A percentile compares a stretch with the other conserved stretches of the same genome.
phyloP scores from a whole-genome alignment of 345 rosid genomes.

The Acer negundo region DNA sequence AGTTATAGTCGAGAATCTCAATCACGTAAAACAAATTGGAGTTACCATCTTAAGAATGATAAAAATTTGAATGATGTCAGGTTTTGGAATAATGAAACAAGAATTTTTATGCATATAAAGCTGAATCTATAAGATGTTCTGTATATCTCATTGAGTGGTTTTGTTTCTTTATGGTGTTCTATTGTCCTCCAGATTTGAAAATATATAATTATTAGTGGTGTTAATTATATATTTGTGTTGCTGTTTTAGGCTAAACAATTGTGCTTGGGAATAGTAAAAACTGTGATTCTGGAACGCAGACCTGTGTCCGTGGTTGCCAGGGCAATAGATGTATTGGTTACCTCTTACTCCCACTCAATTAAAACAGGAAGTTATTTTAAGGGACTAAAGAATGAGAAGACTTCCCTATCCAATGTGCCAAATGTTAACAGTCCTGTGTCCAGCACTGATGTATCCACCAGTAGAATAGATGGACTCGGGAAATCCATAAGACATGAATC shows the following conservation, averaged over 20 bases:
- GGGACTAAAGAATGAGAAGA: slow-evolving; percentile 56
- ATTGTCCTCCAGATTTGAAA: not conserved
- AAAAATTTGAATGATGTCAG: not conserved
- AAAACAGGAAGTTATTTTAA: slow-evolving; percentile 69
- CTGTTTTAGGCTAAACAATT: slow-evolving; percentile 84
- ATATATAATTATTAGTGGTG: not conserved
- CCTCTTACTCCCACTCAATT: slow-evolving; percentile 65
- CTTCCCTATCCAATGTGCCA: slow-evolving; percentile 39
- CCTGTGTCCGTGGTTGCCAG: slow-evolving; percentile 76
- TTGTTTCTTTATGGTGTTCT: slow-evolving; percentile 2
- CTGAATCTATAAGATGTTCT: not conserved
- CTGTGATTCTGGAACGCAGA: slow-evolving; percentile 83
- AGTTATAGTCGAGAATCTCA: not conserved
- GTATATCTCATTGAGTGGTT: not conserved
- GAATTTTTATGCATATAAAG: not conserved
- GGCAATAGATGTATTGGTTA: slow-evolving; percentile 77
- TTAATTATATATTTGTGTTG: slow-evolving; percentile 19
- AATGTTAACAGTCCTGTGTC: slow-evolving; percentile 29
- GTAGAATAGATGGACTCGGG: slow-evolving; percentile 39
- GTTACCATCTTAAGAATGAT: not conserved
- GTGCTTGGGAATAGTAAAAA: slow-evolving; percentile 69
- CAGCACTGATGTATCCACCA: slow-evolving; percentile 36
- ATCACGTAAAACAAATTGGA: not conserved
- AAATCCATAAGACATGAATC: slow-evolving; percentile 40
- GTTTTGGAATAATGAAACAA: not conserved